phyloP scores from a whole-genome alignment of 352 stramenopile species.

The Globisporangium sylvaticum region DNA sequence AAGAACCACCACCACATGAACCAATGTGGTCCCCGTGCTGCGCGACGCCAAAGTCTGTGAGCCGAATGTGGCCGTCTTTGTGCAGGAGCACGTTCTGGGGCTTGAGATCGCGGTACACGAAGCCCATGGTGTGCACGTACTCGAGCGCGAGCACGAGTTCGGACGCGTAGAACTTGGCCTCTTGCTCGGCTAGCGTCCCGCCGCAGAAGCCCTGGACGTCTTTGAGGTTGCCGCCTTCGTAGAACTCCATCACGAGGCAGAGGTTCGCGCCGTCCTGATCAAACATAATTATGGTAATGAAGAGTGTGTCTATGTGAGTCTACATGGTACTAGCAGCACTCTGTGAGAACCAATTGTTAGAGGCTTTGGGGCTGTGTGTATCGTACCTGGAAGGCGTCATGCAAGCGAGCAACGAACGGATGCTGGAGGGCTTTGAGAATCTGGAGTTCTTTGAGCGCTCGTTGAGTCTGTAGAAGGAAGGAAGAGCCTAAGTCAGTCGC shows the following conservation, averaged over 20 bases:
- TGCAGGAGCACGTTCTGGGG: constrained; percentile 32
- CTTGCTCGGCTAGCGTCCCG: constrained; percentile 13
- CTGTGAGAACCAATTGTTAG: not conserved
- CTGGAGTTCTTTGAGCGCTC: constrained; percentile 23
- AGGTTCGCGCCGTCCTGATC: constrained; percentile 19
- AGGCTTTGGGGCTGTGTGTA: no score
- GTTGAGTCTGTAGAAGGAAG: constrained; percentile 12
- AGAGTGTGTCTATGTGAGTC: not conserved
- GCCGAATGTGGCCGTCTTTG: constrained; percentile 21
- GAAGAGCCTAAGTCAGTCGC: not conserved
- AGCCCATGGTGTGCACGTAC: constrained; percentile 35
- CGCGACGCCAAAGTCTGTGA: constrained; percentile 29
- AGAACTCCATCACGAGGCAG: constrained; percentile 28
- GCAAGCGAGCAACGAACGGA: constrained; percentile 26
- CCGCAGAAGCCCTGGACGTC: constrained; percentile 20
- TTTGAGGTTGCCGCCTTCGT: constrained; percentile 23
- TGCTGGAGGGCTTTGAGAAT: constrained; percentile 27
- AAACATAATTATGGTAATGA: not conserved
- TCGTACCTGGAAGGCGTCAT: constrained; percentile 20
- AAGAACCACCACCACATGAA: not conserved
- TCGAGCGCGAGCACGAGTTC: constrained; percentile 95
- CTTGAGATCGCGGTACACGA: constrained; percentile 58
- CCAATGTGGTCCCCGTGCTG: constrained; percentile 13
- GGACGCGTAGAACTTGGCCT: constrained; percentile 91
- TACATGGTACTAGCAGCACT: not conserved